Percentiles rank a stretch among this genome's conserved stretches.
phyloP scores from a whole-genome alignment of 441 rosid genomes.

The Brassica balearica region DNA sequence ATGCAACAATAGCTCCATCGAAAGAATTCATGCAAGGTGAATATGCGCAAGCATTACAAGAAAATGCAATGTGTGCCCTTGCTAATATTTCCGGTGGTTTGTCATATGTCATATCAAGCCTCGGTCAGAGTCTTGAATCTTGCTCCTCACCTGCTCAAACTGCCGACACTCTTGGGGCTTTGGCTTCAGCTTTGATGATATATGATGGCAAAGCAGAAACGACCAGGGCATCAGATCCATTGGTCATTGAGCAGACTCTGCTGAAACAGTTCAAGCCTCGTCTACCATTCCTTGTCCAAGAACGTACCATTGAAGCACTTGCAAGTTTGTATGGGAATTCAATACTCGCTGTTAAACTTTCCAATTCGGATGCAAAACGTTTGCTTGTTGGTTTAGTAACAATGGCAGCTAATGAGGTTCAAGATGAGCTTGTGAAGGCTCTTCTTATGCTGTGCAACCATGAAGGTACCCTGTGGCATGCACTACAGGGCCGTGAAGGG shows the following conservation, averaged over 20 bases:
- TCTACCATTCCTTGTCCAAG: slow-evolving; percentile 90
- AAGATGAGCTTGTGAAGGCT: slow-evolving; percentile 94
- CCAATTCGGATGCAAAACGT: slow-evolving; percentile 90
- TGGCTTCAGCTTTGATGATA: slow-evolving; percentile 99
- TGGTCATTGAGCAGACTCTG: slow-evolving; percentile 80
- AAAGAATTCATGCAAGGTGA: slow-evolving; percentile 99
- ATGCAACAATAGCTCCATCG: slow-evolving; percentile 99
- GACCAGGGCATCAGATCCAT: slow-evolving; percentile 85
- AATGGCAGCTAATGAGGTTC: slow-evolving; percentile 96
- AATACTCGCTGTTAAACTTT: slow-evolving; percentile 74
- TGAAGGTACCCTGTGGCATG: slow-evolving; percentile 94
- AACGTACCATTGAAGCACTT: slow-evolving; percentile 98
- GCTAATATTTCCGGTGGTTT: slow-evolving; percentile 99
- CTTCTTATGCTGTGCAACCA: slow-evolving; percentile 85
- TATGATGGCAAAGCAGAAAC: slow-evolving; percentile 90
- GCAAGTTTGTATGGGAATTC: slow-evolving; percentile 98
- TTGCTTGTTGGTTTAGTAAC: slow-evolving; percentile 99
- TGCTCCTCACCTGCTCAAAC: slow-evolving; percentile 95
- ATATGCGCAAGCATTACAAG: slow-evolving; percentile 97
- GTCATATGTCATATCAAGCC: slow-evolving; percentile 97
- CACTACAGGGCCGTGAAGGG: slow-evolving; percentile 99
- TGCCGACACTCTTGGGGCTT: slow-evolving; percentile 99
- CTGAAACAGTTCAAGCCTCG: slow-evolving; percentile 92
- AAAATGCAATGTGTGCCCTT: slow-evolving; percentile 99
- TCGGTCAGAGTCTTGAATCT: slow-evolving; percentile 99